Evolutionary conservation across 148 eudicot species (phyloP).

Genomic region (Vaccinium vitisidaea): DNA sequence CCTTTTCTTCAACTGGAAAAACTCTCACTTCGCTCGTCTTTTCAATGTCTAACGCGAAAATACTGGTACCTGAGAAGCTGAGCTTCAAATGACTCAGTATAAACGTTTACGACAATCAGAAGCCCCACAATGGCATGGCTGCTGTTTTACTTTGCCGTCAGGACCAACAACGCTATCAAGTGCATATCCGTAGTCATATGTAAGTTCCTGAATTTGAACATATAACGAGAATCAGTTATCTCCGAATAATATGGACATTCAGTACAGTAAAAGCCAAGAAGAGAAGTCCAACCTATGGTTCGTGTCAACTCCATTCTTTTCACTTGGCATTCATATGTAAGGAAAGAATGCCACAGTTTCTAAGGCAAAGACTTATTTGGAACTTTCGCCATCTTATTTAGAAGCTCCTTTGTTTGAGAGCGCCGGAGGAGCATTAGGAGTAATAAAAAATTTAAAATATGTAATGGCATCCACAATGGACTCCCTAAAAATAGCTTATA

Average conservation of each 20-base stretch:
- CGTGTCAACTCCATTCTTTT: background rate
- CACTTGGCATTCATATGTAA: background rate
- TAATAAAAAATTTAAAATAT: no score
- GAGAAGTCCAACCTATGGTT: background rate
- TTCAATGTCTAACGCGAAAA: background rate
- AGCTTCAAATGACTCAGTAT: slow-evolving; percentile 15
- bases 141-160: slow-evolving; percentile 43
- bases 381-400: background rate
- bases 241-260: background rate
- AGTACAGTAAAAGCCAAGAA: background rate
- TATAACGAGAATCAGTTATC: background rate
- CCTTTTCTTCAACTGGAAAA: background rate
- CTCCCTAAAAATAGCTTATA: no score
- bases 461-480: no score
- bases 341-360: background rate
- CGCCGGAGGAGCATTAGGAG: no score
- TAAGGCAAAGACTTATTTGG: background rate
- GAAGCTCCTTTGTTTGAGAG: background rate
- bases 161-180: slow-evolving; percentile 34
- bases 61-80: slow-evolving; percentile 6
- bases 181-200: background rate
- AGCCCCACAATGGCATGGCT: slow-evolving; percentile 48
- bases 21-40: background rate
- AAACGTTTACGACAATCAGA: slow-evolving; percentile 47
- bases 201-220: slow-evolving; percentile 21